Base-by-base conservation (phyloP, 306 rosid species). In the Abrus precatorius region DNA sequence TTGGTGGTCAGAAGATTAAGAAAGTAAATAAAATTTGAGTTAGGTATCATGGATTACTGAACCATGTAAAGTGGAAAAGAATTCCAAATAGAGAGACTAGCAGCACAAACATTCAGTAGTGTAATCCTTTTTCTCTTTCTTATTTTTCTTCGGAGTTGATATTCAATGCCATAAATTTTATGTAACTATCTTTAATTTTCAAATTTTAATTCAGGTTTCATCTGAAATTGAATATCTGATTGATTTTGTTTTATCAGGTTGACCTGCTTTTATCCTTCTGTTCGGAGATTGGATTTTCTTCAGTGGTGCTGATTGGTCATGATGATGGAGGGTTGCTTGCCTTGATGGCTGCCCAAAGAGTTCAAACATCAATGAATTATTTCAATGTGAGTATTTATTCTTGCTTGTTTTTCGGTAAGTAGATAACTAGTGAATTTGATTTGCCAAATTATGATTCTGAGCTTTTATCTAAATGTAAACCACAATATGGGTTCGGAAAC, bases 291-390 rank as follows among this genome's bases (percentile, higher is more conserved):
- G 71, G 80, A 64, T 83, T 83, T 45, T 72, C 86, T 12, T 78
- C 80, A 9, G 79, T 83, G 76, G 61, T 83, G 69, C 54, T 94
- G 64, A 87, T 92, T 47, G 98, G 97, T 71, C 98, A 94, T 68
- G 98, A 94, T 77, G 98, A 92, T 70, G 98, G 98, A 82, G 97
- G 97, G 55, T 79, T 94, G 84, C 87, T 94, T 63, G 92, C 94
- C 81, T 74, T 94, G 79, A 91, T 87, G 94, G 89, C 97, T 45
- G 93, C 97, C 6, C 91, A 89, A 74, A 89, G 82, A 83, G 79
- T 84, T 73, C 86, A 87, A 84, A 81, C 87, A 54, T 88, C 91
- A 60, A 68, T 70, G 72, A 86, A 74, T 87, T 86, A 85, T 79
- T 87, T 66, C 83, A 91, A 87, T 48, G 97, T 92, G 89, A 85